Conservation (phyloP, 2,329 filamentous ascomycete genomes). For the Dactylellina parvicollis region DNA sequence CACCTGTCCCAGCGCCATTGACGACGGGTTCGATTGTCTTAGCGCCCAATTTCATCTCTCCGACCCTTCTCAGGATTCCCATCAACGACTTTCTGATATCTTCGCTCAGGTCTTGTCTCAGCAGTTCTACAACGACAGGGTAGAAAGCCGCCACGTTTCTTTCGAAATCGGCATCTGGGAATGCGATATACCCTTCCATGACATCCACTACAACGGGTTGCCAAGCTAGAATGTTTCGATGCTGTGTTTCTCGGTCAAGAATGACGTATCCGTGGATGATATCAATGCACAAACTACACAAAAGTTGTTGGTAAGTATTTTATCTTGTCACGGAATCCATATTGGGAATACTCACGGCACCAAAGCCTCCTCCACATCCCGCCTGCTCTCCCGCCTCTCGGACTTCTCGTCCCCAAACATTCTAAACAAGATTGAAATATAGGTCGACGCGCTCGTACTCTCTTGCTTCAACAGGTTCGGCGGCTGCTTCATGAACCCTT, state of each 20-base stretch:
- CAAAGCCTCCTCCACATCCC: conserved; percentile 87
- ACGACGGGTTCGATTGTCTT: conserved; percentile 4
- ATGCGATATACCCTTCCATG: conserved; percentile 87
- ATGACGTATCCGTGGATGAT: conserved; percentile 86
- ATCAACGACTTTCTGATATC: conserved; percentile 84
- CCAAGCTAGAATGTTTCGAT: conserved; percentile 97
- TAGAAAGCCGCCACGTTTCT: conserved; percentile 85
- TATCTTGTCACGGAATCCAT: not conserved
- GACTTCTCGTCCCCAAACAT: conserved; percentile 94
- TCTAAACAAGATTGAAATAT: conserved; percentile 91
- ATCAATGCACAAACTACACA: conserved; percentile 83
- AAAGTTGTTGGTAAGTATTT: conserved; percentile 6
- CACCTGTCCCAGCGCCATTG: conserved; percentile 1
- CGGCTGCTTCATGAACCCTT: conserved; percentile 99
- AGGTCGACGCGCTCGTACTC: conserved; percentile 88
- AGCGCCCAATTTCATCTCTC: conserved; percentile 70
- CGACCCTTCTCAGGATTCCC: conserved; percentile 79
- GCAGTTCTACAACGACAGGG: conserved; percentile 81
- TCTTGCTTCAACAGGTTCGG: conserved; percentile 98
- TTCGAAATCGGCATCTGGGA: conserved; percentile 81
- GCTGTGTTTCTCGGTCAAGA: conserved; percentile 94
- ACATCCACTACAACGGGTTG: conserved; percentile 96
- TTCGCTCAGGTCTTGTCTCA: conserved; percentile 80
- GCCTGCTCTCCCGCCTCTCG: conserved; percentile 80
- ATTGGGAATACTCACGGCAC: conserved; percentile 71